Base-by-base conservation (phyloP, 495 filamentous ascomycete genomes). In the Parathielavia appendiculata region DNA sequence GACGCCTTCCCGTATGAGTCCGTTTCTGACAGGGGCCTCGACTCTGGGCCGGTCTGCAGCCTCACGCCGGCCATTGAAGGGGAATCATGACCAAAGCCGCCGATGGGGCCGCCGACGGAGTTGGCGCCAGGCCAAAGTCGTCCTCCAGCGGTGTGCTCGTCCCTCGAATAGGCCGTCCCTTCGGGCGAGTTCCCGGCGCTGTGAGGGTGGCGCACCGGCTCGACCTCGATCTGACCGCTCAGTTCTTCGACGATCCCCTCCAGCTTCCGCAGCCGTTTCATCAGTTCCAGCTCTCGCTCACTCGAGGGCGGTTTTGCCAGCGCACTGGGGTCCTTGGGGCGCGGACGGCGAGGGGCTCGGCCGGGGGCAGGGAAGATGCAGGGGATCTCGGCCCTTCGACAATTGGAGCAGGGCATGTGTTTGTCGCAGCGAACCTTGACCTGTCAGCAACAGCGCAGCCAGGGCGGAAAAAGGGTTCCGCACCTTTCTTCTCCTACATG, bases 351-450 rank as follows among this genome's bases (percentile, higher is more conserved):
- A 12, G 89, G 89, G 13, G 91, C 90, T 53, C 91, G 78, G 16
- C 89, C 90, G 0, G 90, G 90, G 1, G 86, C 83, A 1, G 91
- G 91, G 68, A 91, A 96, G 30, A 91, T 73, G 70, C 91, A 96
- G 66, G 90, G 84, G 57, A 87, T 87, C 30, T 85, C 83, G 11
- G 86, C 86, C 64, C 85, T 86, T 49, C 80, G 79, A 71, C 91
- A 96, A 66, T 96, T 95, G 51, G 84, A 85, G 72, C 91, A 96
- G 6, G 91, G 90, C 64, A 78, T 79, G 44, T 82, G 76, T 71
- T 95, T 95, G 75, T 97, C 89, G 72, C 91, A 96, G 56, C 86
- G 86, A 32, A 71, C 68, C 67, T 69, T 14, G 19, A 26, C 16
- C 22, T 45, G 39, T 59, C 44, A 49, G 63, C 14, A 43, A 40